Percentiles rank a stretch among this genome's conserved stretches.
Evolutionary conservation across 2,329 filamentous ascomycete species (phyloP).

Genomic region (Zasmidium cellare): DNA sequence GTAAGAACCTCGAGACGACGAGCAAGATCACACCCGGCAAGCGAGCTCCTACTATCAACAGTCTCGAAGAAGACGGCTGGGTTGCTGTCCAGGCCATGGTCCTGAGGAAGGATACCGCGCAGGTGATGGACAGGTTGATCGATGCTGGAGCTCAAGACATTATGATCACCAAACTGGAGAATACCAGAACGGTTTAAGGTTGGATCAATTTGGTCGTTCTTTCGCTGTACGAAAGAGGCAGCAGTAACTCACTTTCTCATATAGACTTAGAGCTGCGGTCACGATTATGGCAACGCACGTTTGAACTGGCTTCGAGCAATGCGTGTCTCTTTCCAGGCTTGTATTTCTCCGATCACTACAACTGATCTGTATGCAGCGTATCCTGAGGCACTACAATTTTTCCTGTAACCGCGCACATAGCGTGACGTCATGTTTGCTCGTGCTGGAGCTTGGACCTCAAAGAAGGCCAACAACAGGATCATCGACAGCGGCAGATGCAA

Average conservation of each 20-base stretch:
- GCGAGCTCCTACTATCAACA: constrained; percentile 87
- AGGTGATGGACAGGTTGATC: constrained; percentile 81
- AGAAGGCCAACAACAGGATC: background rate
- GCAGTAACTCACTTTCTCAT: background rate
- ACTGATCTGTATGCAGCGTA: background rate
- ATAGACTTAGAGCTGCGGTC: background rate
- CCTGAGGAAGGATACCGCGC: constrained; percentile 78
- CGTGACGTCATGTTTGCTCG: background rate
- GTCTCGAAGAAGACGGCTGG: constrained; percentile 85
- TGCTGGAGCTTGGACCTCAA: background rate
- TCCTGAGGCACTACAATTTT: background rate
- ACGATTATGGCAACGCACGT: background rate
- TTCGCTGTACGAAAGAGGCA: background rate
- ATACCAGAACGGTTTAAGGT: constrained; percentile 57
- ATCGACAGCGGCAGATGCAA: background rate
- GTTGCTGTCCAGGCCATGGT: constrained; percentile 96
- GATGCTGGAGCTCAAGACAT: constrained; percentile 81
- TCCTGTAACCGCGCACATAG: background rate
- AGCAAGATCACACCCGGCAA: constrained; percentile 86
- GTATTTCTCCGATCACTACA: background rate
- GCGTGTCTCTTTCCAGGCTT: too few relatives aligned
- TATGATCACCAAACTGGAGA: constrained; percentile 80
- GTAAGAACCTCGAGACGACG: constrained; percentile 65
- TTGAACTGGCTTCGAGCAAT: too few relatives aligned
- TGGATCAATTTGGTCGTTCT: background rate